Conservation (phyloP, 2,329 filamentous ascomycete species). For the Anthostomella pinea region DNA sequence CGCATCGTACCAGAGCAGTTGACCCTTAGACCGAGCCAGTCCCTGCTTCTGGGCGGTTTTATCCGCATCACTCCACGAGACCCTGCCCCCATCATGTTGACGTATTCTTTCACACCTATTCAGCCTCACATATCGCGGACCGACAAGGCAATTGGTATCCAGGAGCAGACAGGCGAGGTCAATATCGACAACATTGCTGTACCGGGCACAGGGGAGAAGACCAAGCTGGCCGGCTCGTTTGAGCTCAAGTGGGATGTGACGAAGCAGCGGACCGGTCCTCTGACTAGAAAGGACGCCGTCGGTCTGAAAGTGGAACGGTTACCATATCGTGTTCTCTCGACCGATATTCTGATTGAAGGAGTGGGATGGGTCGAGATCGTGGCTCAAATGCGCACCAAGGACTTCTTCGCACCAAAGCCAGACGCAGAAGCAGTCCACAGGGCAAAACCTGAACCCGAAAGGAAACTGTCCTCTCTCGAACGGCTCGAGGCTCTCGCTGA, state of each 20-base stretch:
- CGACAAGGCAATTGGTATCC: slow-evolving; percentile 73
- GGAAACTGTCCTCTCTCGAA: slow-evolving; percentile 20
- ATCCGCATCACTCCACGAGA: slow-evolving; percentile 80
- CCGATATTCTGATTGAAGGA: slow-evolving; percentile 87
- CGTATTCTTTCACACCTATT: slow-evolving; percentile 85
- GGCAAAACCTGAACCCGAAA: slow-evolving; percentile 14
- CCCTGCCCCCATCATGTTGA: slow-evolving; percentile 63
- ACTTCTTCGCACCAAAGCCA: slow-evolving; percentile 33
- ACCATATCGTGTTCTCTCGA: slow-evolving; percentile 75
- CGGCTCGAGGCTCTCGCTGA: slow-evolving; percentile 17
- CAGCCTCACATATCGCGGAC: slow-evolving; percentile 73
- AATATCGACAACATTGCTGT: slow-evolving; percentile 63
- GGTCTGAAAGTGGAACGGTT: slow-evolving; percentile 64
- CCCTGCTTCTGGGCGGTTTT: slow-evolving; percentile 79
- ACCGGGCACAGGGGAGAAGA: slow-evolving; percentile 54
- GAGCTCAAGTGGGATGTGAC: slow-evolving; percentile 81
- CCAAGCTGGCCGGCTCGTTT: slow-evolving; percentile 71
- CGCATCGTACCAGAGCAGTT: slow-evolving; percentile 72
- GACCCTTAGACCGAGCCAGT: slow-evolving; percentile 71
- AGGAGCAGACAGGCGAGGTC: slow-evolving; percentile 59
- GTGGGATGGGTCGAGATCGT: slow-evolving; percentile 90
- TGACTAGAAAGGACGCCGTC: slow-evolving; percentile 62
- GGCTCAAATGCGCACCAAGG: slow-evolving; percentile 69
- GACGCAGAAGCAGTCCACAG: slow-evolving; percentile 15
- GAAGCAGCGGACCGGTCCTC: slow-evolving; percentile 68